Evolutionary conservation across 2,329 filamentous ascomycete genomes (phyloP).

Genomic region (Clarireedia paspali): DNA sequence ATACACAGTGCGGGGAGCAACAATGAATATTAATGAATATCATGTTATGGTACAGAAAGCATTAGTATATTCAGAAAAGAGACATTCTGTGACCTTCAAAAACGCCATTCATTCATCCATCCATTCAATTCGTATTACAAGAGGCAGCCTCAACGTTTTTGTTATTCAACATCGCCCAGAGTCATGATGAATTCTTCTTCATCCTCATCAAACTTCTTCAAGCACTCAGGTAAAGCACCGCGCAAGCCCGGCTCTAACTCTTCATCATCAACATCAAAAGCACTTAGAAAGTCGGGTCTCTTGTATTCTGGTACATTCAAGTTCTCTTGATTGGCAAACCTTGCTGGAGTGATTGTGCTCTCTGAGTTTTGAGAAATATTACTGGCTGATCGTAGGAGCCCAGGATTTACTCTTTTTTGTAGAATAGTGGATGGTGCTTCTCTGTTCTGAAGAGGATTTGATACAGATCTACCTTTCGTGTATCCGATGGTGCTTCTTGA

Average conservation of each 20-base stretch:
- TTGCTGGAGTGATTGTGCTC: conserved; percentile 42
- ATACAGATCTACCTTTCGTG: conserved; percentile 60
- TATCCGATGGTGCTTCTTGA: conserved; percentile 83
- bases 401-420: conserved; percentile 9
- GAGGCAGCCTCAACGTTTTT: background rate
- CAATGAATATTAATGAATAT: no score
- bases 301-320: conserved; percentile 29
- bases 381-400: conserved; percentile 20
- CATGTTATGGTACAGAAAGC: no score
- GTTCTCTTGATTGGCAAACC: conserved; percentile 31
- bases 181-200: conserved; percentile 49
- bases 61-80: no score
- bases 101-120: background rate
- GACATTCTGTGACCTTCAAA: no score
- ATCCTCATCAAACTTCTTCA: conserved; percentile 33
- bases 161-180: conserved; percentile 23
- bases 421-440: background rate
- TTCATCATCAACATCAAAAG: conserved; percentile 46
- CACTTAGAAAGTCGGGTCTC: conserved; percentile 47
- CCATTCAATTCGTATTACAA: background rate
- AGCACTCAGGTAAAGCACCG: conserved; percentile 24
- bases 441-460: conserved; percentile 28
- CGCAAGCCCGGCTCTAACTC: conserved; percentile 28
- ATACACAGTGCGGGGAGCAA: no score
- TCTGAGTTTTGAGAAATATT: conserved; percentile 34